These are phyloP conservation scores for Penicillium goetzii DNA, from an alignment of 495 filamentous ascomycete genomes.

Conservation along the genomic window DNA sequence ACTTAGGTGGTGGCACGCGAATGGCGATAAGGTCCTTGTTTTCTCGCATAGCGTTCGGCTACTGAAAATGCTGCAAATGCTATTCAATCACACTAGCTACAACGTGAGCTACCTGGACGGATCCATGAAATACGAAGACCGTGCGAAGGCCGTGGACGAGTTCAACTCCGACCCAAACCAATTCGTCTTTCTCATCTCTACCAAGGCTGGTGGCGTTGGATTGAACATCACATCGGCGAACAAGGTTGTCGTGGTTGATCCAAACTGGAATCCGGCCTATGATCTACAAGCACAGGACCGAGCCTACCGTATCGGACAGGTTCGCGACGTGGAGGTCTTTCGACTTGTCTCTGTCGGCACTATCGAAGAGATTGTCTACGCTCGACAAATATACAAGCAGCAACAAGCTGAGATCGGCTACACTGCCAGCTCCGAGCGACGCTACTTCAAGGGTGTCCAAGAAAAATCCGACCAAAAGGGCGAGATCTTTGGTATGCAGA, in stretches of 20 bases:
- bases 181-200: slow-evolving; percentile 96
- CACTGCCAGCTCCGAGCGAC: slow-evolving; percentile 84
- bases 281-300: slow-evolving; percentile 97
- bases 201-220: slow-evolving; percentile 85
- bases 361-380: slow-evolving; percentile 97
- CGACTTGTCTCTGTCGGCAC: slow-evolving; percentile 91
- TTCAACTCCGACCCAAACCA: slow-evolving; percentile 89
- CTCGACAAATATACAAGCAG: slow-evolving; percentile 97
- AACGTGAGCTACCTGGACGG: slow-evolving; percentile 92
- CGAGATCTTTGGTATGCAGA: slow-evolving; percentile 89
- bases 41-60: slow-evolving; percentile 90
- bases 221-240: slow-evolving; percentile 97
- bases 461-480: slow-evolving; percentile 80
- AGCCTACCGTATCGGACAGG: slow-evolving; percentile 94
- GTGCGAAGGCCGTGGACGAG: slow-evolving; percentile 75
- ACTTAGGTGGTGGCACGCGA: slow-evolving; percentile 84
- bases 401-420: slow-evolving; percentile 98
- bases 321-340: slow-evolving; percentile 93
- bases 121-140: slow-evolving; percentile 81
- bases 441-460: slow-evolving; percentile 95
- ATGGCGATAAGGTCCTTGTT: slow-evolving; percentile 91
- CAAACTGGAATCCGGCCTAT: slow-evolving; percentile 95
- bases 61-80: slow-evolving; percentile 79
- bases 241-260: slow-evolving; percentile 96
- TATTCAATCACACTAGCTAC: slow-evolving; percentile 90